Evolutionary conservation across 73 alveolate genomes (phyloP).

Genomic region (Tetrahymena borealis): DNA sequence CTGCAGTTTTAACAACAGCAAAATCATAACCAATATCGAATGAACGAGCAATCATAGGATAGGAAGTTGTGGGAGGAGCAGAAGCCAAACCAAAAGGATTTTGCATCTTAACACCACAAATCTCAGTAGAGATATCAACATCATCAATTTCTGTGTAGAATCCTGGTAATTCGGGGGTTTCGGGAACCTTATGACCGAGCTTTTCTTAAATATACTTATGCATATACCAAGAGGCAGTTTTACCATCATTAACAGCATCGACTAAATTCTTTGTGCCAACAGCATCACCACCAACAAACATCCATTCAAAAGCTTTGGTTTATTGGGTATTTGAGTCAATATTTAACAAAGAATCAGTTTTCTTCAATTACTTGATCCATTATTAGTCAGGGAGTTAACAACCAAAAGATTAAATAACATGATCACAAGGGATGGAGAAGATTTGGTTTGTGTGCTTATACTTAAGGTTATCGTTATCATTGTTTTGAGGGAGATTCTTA

Average conservation of each 20-base stretch:
- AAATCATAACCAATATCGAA: constrained; percentile 52
- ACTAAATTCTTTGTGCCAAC: constrained; percentile 53
- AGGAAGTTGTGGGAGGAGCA: constrained; percentile 65
- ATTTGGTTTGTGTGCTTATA: constrained; percentile 45
- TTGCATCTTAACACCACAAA: constrained; percentile 26
- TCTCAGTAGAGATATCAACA: constrained; percentile 49
- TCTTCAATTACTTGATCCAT: constrained; percentile 30
- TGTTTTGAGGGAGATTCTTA: constrained; percentile 44
- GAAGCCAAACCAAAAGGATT: constrained; percentile 67
- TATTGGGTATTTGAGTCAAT: constrained; percentile 25
- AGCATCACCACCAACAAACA: constrained; percentile 63
- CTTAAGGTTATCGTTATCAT: constrained; percentile 41
- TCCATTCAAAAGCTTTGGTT: constrained; percentile 50
- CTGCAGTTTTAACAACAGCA: constrained; percentile 55
- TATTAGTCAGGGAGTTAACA: constrained; percentile 50
- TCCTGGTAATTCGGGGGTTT: constrained; percentile 44
- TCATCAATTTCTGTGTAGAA: constrained; percentile 47
- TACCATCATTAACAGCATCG: constrained; percentile 71
- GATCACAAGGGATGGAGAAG: constrained; percentile 28
- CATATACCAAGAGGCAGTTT: constrained; percentile 62
- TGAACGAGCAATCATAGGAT: constrained; percentile 59
- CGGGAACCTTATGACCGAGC: constrained; percentile 12
- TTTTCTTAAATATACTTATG: constrained; percentile 43
- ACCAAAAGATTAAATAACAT: constrained; percentile 49
- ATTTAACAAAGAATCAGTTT: constrained; percentile 18